Conservation (phyloP, 179 eudicot genomes). For the Beta macrorhiza region DNA sequence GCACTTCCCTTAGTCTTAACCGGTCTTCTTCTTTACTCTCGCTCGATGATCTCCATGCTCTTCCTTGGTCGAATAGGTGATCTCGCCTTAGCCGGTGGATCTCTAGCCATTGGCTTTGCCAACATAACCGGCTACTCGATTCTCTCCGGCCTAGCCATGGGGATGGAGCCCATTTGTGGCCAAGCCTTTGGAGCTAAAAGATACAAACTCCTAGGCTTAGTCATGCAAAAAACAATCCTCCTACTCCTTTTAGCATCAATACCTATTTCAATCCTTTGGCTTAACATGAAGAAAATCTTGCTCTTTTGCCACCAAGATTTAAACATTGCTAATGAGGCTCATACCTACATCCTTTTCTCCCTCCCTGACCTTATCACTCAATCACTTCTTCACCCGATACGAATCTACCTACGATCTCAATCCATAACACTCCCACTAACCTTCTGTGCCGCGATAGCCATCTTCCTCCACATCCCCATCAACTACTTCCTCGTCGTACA, state of each 20-base stretch:
- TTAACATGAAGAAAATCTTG: slow-evolving; percentile 58
- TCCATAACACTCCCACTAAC: slow-evolving; percentile 66
- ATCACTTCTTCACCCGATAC: slow-evolving; percentile 60
- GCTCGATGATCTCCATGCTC: slow-evolving; percentile 83
- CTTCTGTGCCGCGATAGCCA: slow-evolving; percentile 48
- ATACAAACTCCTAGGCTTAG: slow-evolving; percentile 54
- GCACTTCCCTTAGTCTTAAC: slow-evolving; percentile 74
- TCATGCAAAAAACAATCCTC: slow-evolving; percentile 56
- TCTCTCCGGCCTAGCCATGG: slow-evolving; percentile 74
- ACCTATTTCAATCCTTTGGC: slow-evolving; percentile 64
- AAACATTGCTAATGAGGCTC: slow-evolving; percentile 52
- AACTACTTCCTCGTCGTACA: slow-evolving; percentile 52
- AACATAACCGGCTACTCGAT: slow-evolving; percentile 79
- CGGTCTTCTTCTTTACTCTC: slow-evolving; percentile 67
- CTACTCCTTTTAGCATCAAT: slow-evolving; percentile 52
- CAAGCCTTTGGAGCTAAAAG: slow-evolving; percentile 75
- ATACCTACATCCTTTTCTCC: slow-evolving; percentile 46
- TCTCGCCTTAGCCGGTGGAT: slow-evolving; percentile 64
- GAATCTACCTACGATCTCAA: slow-evolving; percentile 71
- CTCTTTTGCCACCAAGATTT: slow-evolving; percentile 54
- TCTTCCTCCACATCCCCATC: slow-evolving; percentile 60
- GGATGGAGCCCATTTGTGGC: slow-evolving; percentile 86
- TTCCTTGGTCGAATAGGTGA: slow-evolving; percentile 69
- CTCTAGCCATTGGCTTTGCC: slow-evolving; percentile 71
- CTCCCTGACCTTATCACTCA: slow-evolving; percentile 62